Evolutionary conservation across 2,329 filamentous ascomycete species (phyloP), one percentile per base, ranked within the genome.

Genomic region (Colletotrichum melonis): DNA sequence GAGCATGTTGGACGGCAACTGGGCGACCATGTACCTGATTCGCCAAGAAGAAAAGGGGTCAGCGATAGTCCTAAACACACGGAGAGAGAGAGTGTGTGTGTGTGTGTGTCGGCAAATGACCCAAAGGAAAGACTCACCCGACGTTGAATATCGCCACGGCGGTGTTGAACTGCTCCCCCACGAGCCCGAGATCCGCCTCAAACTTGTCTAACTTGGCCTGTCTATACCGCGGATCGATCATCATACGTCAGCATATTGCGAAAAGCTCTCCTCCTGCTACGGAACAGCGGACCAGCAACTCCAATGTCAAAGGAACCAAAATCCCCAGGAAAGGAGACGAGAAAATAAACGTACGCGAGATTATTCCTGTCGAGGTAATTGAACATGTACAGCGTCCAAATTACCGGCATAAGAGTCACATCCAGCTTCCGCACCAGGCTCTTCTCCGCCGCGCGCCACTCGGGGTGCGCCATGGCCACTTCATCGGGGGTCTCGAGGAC

Each of bases 371-470:
- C 73, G 38, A 74, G 69, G 28, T 73, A 73, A 69, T 74, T 74
- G 69, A 74, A 74, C 69, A 74, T 68, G 65, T 74, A 74, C 32
- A 73, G 57, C 6, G 55, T 71, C 71, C 71, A 73, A 28, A 73
- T 67, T 22, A 76, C 75, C 1, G 71, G 71, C 56, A 79, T 63
- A 9, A 79, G 63, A 2, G 77, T 79, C 67, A 77, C 65, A 54
- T 79, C 77, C 8, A 79, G 75, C 46, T 77, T 77, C 35, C 72
- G 67, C 5, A 79, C 78, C 5, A 79, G 46, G 4, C 35, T 52
- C 46, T 46, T 73, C 49, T 73, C 71, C 6, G 67, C 46, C 28
- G 67, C 71, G 16, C 28, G 32, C 71, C 67, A 73, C 55, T 73
- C 67, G 22, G 71, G 56, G 19, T 38, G 67, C 22, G 60, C 60